phyloP scores from a whole-genome alignment of 805 yeast genomes.

The Metschnikowia continentalis region DNA sequence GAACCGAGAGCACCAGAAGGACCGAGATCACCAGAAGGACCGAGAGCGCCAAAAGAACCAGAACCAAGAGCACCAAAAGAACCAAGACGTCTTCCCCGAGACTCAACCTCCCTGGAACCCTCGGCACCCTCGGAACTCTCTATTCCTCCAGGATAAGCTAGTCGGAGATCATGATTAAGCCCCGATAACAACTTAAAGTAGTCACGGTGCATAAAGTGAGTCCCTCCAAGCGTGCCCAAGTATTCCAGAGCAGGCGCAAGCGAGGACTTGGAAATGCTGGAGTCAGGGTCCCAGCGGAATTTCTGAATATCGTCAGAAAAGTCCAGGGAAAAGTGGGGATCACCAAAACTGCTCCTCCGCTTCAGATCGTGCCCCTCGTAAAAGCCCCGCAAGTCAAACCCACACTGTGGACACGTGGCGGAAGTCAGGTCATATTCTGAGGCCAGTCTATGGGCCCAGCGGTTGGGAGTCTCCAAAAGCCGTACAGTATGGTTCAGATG shows the following conservation, averaged over 20 bases:
- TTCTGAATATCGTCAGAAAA: background rate
- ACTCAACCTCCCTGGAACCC: background rate
- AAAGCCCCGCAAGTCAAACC: background rate
- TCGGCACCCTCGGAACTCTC: background rate
- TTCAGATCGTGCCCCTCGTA: background rate
- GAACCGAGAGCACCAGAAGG: too few species aligned
- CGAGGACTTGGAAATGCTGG: background rate
- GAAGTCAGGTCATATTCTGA: background rate
- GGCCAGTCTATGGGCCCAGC: background rate
- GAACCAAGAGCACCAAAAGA: too few species aligned
- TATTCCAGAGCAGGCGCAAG: background rate
- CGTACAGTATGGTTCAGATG: constrained; percentile 16
- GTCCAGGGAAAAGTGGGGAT: background rate
- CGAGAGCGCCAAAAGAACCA: too few species aligned
- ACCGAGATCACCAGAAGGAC: too few species aligned
- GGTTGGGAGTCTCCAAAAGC: background rate
- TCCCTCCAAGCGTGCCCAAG: constrained; percentile 2
- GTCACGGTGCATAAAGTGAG: constrained; percentile 31
- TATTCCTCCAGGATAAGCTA: background rate
- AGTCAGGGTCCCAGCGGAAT: background rate
- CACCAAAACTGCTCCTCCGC: background rate
- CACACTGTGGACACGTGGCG: constrained; percentile 4
- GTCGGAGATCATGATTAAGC: constrained; percentile 16
- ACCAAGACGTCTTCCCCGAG: background rate
- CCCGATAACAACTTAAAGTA: constrained; percentile 34